Evolutionary conservation across 1,284 basidiomycete genomes (phyloP).

Genomic region (Naganishia albida): DNA sequence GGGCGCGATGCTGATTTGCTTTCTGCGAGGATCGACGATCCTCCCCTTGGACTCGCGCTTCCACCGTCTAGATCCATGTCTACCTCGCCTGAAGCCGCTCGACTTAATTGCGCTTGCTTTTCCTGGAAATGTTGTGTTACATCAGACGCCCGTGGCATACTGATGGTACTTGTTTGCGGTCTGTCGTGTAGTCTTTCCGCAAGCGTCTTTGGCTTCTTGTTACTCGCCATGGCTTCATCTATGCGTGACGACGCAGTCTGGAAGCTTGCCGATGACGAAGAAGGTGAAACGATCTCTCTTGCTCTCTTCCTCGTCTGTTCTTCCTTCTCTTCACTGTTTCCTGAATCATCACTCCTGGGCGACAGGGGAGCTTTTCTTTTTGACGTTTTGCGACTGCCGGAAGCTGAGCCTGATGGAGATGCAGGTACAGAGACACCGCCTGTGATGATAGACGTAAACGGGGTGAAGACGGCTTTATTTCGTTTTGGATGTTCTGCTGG

Average conservation of each 20-base stretch:
- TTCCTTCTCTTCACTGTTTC: not conserved
- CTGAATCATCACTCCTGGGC: not conserved
- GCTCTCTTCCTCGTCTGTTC: conserved; percentile 6
- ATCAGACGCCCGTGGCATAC: too few species aligned
- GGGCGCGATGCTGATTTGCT: not conserved
- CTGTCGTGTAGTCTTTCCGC: conserved; percentile 5
- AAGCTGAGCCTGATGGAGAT: not conserved
- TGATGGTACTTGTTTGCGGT: not conserved
- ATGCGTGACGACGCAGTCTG: conserved; percentile 2
- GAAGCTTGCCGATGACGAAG: conserved; percentile 13
- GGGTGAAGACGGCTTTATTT: conserved; percentile 6
- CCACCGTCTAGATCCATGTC: conserved; percentile 20
- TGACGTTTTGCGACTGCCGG: not conserved
- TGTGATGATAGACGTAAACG: conserved; percentile 13
- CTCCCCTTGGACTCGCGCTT: not conserved
- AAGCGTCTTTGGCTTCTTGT: conserved; percentile 5
- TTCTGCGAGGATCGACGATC: not conserved
- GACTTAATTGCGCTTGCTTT: not conserved
- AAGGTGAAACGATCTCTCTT: conserved; percentile 3
- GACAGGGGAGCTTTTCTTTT: not conserved
- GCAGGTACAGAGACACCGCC: conserved; percentile 6
- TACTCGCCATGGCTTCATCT: conserved; percentile 2
- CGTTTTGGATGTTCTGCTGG: not conserved
- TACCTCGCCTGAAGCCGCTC: not conserved
- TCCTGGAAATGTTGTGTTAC: too few species aligned